Base-by-base conservation (phyloP, 345 rosid genomes). In the Hypericum perforatum region DNA sequence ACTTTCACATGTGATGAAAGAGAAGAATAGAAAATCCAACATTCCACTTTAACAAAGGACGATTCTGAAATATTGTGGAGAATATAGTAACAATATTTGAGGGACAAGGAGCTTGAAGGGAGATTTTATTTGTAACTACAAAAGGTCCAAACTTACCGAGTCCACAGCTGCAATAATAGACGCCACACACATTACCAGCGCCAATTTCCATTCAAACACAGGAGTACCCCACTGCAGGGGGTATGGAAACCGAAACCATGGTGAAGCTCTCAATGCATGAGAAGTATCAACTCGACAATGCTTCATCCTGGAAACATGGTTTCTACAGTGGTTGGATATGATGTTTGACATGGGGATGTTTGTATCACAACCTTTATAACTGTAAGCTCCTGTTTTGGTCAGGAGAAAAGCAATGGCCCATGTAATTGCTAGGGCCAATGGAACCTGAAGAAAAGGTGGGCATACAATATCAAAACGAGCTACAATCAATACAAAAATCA, bases 181-280 rank as follows among this genome's bases (percentile, higher is more conserved):
- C 64, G 76, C 95, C 37, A 78, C 79, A 58, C 96, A 92, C 98
- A 92, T 87, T 47, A 88, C 88, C 37, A 88, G 47, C 58, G 95
- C 85, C 96, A 83, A 75, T 71, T 92, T 85, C 96, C 96, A 88
- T 59, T 61, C 68, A 63, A 92, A 81, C 55, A 87, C 76, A 12
- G 98, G 98, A 60, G 88, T 78, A 53, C 98, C 98, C 98, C 98
- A 92, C 64, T 92, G 96, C 60, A 92, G 66, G 15, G 98, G 98
- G 67, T 85, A 92, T 56, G 96, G 98, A 72, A 92, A 82, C 69
- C 98, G 7, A 49, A 9, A 9, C 39, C 9, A 52, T 37, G 6
- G 10, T 14, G 16, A 52, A 46, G 36, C 10, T 51, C 38, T 46
- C 5, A 48, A 22, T 12, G 16, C 44, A n/a, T 49, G 0, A 38